Evolutionary conservation across 2,329 filamentous ascomycete genomes (phyloP).

Genomic region (Xylaria sp.): DNA sequence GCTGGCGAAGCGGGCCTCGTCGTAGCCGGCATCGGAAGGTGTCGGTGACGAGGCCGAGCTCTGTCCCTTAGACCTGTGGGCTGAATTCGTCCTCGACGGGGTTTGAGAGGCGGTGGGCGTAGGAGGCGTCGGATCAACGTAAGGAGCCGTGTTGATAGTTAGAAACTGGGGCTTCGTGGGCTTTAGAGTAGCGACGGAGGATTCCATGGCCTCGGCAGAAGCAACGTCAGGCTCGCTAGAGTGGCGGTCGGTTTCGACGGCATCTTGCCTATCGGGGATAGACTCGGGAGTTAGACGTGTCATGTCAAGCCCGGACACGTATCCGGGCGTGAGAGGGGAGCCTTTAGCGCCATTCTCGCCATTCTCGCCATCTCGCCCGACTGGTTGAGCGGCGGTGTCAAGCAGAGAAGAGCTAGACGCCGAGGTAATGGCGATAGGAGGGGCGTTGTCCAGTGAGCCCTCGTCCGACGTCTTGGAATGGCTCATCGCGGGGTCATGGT

Average conservation of each 20-base stretch:
- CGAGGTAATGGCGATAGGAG: constrained; percentile 31
- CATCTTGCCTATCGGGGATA: constrained; percentile 5
- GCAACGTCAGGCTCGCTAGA: constrained; percentile 23
- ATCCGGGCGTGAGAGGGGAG: not conserved
- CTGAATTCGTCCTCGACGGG: constrained; percentile 68
- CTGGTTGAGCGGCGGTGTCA: constrained; percentile 19
- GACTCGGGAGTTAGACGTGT: constrained; percentile 6
- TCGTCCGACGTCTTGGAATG: constrained; percentile 43
- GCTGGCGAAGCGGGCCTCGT: constrained; percentile 66
- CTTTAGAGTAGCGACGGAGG: constrained; percentile 62
- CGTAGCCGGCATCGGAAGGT: constrained; percentile 65
- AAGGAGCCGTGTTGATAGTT: constrained; percentile 59
- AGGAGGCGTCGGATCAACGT: constrained; percentile 68
- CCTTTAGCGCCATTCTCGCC: constrained; percentile 12
- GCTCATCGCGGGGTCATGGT: constrained; percentile 50
- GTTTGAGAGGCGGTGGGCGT: constrained; percentile 66
- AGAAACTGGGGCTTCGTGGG: constrained; percentile 60
- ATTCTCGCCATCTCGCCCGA: constrained; percentile 20
- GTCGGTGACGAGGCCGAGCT: constrained; percentile 62
- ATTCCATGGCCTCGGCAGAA: constrained; percentile 51
- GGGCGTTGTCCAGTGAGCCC: constrained; percentile 36
- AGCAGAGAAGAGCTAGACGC: constrained; percentile 20
- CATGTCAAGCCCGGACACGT: constrained; percentile 17
- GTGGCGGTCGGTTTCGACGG: constrained; percentile 2
- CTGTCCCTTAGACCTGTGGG: constrained; percentile 61